Percentiles rank a stretch among this genome's conserved stretches.
Conservation (phyloP, 2,329 filamentous ascomycete genomes). For the Pseudogymnoascus sp. region DNA sequence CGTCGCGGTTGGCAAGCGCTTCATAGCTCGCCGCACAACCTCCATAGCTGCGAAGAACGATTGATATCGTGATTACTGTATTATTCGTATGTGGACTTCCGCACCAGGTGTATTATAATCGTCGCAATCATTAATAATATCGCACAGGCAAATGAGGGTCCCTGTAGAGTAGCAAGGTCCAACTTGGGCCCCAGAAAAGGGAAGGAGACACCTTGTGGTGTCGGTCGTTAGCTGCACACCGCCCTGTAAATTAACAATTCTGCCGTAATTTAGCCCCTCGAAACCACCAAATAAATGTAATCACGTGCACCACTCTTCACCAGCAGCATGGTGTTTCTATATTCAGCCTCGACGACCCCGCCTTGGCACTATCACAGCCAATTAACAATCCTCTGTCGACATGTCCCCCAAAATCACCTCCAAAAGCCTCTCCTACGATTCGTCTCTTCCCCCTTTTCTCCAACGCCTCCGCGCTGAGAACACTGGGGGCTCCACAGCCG, state of each 20-base stretch:
- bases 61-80: slow-evolving; percentile 8
- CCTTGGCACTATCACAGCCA: neutral
- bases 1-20: slow-evolving; percentile 39
- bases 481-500: slow-evolving; percentile 30
- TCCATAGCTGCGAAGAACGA: slow-evolving; percentile 32
- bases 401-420: slow-evolving; percentile 50
- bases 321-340: neutral
- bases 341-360: neutral
- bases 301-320: neutral
- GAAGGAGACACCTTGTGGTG: neutral
- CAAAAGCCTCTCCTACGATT: slow-evolving; percentile 61
- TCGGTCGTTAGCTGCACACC: neutral
- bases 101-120: neutral
- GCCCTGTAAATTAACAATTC: slow-evolving; percentile 3
- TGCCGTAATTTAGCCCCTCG: slow-evolving; percentile 5
- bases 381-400: neutral
- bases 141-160: neutral
- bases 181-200: neutral
- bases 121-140: neutral
- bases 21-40: slow-evolving; percentile 43
- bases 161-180: too few species aligned
- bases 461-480: slow-evolving; percentile 45
- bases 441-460: slow-evolving; percentile 51
- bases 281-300: neutral
- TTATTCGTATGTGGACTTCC: neutral